A percentile compares a stretch with the other conserved stretches of the same genome.
These are phyloP conservation scores for Cylindrotheca closterium DNA, from an alignment of 108 stramenopile genomes.

Conservation along the genomic window DNA sequence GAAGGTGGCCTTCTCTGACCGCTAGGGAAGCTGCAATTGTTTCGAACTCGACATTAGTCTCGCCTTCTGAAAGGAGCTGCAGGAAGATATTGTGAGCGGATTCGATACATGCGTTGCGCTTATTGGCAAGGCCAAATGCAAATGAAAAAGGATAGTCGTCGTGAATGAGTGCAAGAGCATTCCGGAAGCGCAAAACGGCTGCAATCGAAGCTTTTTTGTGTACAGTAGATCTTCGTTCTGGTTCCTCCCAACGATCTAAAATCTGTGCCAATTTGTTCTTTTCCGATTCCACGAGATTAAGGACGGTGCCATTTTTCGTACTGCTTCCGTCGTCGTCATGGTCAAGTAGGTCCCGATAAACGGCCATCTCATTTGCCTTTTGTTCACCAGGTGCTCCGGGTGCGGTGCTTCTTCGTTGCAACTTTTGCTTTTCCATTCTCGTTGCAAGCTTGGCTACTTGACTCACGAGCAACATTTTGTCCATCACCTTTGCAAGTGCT, in stretches of 20 bases:
- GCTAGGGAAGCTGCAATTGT: slow-evolving; percentile 41
- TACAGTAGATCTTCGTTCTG: slow-evolving; percentile 22
- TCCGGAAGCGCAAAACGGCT: slow-evolving; percentile 51
- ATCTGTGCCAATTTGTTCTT: slow-evolving; percentile 29
- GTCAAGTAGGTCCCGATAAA: too few relatives aligned
- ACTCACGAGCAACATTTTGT: slow-evolving; percentile 62
- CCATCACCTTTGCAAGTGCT: slow-evolving; percentile 54
- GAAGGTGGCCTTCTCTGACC: slow-evolving; percentile 17
- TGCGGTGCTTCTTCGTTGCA: too few relatives aligned
- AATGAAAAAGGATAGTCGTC: slow-evolving; percentile 56
- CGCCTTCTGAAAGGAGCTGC: slow-evolving; percentile 33
- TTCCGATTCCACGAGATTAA: slow-evolving; percentile 9
- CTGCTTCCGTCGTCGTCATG: too few relatives aligned
- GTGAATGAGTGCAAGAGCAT: slow-evolving; percentile 58
- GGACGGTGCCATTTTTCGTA: too few relatives aligned
- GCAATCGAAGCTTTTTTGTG: slow-evolving; percentile 30
- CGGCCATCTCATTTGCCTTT: too few relatives aligned
- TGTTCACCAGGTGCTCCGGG: too few relatives aligned
- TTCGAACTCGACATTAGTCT: slow-evolving; percentile 34
- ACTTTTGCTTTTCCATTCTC: neutral
- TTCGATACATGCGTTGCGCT: slow-evolving; percentile 57
- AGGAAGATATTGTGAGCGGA: slow-evolving; percentile 57
- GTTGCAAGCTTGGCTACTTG: slow-evolving; percentile 42
- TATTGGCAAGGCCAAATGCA: slow-evolving; percentile 59
- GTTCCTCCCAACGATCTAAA: slow-evolving; percentile 66